phyloP scores from a whole-genome alignment of 768 basidiomycete species.

The Leccinum barrowsii region DNA sequence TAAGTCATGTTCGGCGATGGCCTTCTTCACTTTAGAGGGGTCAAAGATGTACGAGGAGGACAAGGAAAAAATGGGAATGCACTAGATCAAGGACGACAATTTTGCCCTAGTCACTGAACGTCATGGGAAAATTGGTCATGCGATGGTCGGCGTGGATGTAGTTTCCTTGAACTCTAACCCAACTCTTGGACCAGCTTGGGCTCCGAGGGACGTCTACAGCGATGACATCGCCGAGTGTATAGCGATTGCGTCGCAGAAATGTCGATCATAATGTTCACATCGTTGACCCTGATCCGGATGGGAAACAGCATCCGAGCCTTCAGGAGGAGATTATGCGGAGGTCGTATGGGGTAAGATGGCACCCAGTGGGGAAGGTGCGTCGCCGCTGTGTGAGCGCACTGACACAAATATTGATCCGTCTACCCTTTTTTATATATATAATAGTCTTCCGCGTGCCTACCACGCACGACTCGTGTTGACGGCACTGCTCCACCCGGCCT shows the following conservation, averaged over 20 bases:
- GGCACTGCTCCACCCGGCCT: slow-evolving; percentile 74
- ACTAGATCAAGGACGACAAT: no score
- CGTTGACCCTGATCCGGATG: slow-evolving; percentile 7
- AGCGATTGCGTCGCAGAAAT: slow-evolving; percentile 24
- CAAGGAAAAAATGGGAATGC: no score
- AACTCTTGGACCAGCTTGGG: no score
- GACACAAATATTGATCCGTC: neutral
- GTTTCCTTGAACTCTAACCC: no score
- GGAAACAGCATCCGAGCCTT: slow-evolving; percentile 6
- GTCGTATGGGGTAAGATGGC: slow-evolving; percentile 84
- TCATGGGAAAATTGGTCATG: no score
- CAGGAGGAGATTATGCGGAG: slow-evolving; percentile 37
- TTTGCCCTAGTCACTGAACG: no score
- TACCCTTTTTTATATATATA: neutral
- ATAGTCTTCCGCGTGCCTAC: slow-evolving; percentile 91
- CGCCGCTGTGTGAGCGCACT: neutral
- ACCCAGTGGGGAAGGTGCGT: slow-evolving; percentile 69
- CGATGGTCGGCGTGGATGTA: no score
- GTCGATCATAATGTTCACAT: slow-evolving; percentile 2
- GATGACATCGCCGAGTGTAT: slow-evolving; percentile 20
- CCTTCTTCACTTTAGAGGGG: no score
- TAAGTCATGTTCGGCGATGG: no score
- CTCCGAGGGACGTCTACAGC: neutral
- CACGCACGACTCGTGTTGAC: slow-evolving; percentile 78
- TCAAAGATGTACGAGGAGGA: no score